Evolutionary conservation across 345 rosid species (phyloP).

Genomic region (Populus pruinosa): DNA sequence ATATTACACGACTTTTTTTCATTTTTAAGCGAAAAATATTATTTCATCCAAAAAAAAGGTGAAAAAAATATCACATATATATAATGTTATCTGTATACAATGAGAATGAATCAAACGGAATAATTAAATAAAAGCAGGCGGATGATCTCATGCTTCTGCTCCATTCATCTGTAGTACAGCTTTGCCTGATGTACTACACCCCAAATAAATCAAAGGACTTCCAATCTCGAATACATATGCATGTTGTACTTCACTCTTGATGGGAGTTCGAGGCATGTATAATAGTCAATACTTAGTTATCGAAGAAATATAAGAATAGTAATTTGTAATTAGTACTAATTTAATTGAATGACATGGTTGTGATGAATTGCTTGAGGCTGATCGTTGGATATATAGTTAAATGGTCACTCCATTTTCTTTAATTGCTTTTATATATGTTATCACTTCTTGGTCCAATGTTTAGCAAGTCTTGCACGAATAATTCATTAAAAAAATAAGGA

Average conservation of each 20-base stretch:
- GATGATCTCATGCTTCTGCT: background rate
- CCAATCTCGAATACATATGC: background rate
- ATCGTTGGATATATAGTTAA: background rate
- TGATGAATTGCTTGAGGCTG: background rate
- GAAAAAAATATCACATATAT: background rate
- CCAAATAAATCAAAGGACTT: background rate
- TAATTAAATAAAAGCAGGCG: background rate
- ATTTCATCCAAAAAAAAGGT: background rate
- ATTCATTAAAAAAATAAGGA: no score
- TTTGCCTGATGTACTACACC: constrained; percentile 13
- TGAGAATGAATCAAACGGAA: background rate
- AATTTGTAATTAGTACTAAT: background rate
- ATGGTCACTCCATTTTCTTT: background rate
- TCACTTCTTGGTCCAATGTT: no score
- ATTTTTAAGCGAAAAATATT: background rate
- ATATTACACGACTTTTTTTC: background rate
- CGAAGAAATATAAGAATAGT: background rate
- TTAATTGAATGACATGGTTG: background rate
- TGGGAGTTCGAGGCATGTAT: background rate
- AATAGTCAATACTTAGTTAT: background rate
- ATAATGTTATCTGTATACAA: no score
- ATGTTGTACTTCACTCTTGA: background rate
- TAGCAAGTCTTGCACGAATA: no score
- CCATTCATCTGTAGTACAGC: constrained; percentile 17
- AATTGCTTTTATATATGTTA: background rate